Evolutionary conservation across 345 rosid genomes (phyloP).

Genomic region (Erucastrum elatum): DNA sequence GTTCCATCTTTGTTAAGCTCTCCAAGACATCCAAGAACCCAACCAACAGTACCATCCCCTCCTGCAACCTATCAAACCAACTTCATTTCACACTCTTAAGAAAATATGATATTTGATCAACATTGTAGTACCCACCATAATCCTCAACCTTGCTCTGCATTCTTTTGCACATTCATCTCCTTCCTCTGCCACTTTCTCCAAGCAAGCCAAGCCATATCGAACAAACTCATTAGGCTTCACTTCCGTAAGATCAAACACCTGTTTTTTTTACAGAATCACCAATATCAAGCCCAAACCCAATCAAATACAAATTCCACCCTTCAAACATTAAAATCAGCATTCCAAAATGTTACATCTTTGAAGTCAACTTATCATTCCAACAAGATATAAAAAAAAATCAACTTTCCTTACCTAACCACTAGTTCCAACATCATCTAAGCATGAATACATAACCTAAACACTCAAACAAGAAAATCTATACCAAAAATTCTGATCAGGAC

Average conservation of each 20-base stretch:
- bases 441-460: too few relatives aligned
- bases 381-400: too few relatives aligned
- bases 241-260: conserved; percentile 82
- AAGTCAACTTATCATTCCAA: too few relatives aligned
- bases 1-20: conserved; percentile 57
- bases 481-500: neutral
- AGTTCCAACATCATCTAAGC: too few relatives aligned
- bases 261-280: too few relatives aligned
- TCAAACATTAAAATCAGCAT: too few relatives aligned
- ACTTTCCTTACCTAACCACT: too few relatives aligned
- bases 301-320: too few relatives aligned
- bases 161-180: conserved; percentile 87
- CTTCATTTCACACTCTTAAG: neutral
- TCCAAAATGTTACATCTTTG: too few relatives aligned
- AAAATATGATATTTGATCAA: neutral
- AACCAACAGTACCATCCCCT: conserved; percentile 99
- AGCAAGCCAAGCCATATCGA: conserved; percentile 63
- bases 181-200: conserved; percentile 63
- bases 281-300: too few relatives aligned
- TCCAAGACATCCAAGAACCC: conserved; percentile 89
- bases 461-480: too few relatives aligned
- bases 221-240: conserved; percentile 92
- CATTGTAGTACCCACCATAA: conserved; percentile 56
- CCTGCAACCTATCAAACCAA: conserved; percentile 76
- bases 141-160: conserved; percentile 63